phyloP scores from a whole-genome alignment of 2,329 filamentous ascomycete species.

The Sporothrix schenckii region DNA sequence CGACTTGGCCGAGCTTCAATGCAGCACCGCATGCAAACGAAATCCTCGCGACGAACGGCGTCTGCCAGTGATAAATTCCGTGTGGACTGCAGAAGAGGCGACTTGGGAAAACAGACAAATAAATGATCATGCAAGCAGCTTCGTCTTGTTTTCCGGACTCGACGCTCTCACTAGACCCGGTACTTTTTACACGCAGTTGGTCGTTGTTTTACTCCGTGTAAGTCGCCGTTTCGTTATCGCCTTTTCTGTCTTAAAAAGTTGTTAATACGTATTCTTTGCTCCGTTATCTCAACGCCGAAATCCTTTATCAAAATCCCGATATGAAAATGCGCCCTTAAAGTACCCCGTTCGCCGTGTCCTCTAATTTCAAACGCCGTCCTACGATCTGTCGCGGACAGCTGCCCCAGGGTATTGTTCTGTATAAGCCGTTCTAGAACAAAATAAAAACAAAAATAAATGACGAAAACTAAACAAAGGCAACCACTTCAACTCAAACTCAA shows the following conservation, averaged over 20 bases:
- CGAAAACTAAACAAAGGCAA: background rate
- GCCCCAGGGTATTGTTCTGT: slow-evolving; percentile 1
- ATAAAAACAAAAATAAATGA: background rate
- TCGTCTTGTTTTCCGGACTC: background rate
- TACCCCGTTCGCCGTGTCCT: slow-evolving; percentile 5
- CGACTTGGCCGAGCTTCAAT: too few species aligned
- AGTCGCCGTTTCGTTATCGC: slow-evolving; percentile 16
- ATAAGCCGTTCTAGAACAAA: background rate
- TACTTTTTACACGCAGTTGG: too few species aligned
- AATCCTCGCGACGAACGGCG: slow-evolving; percentile 27
- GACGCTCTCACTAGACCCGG: too few species aligned
- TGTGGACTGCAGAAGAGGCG: background rate
- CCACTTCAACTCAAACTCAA: background rate
- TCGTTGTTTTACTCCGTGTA: background rate
- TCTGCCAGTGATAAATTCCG: slow-evolving; percentile 15
- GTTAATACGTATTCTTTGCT: background rate
- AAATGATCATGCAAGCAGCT: background rate
- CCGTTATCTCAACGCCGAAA: slow-evolving; percentile 13
- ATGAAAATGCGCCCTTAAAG: background rate
- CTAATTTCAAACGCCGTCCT: background rate
- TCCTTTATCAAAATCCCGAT: background rate
- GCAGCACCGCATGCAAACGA: background rate
- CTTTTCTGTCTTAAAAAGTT: background rate
- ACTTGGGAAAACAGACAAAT: background rate
- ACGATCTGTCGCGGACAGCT: background rate